Percentiles rank a stretch among this genome's conserved stretches.
phyloP scores from a whole-genome alignment of 768 basidiomycete species.

The Pisolithus albus region DNA sequence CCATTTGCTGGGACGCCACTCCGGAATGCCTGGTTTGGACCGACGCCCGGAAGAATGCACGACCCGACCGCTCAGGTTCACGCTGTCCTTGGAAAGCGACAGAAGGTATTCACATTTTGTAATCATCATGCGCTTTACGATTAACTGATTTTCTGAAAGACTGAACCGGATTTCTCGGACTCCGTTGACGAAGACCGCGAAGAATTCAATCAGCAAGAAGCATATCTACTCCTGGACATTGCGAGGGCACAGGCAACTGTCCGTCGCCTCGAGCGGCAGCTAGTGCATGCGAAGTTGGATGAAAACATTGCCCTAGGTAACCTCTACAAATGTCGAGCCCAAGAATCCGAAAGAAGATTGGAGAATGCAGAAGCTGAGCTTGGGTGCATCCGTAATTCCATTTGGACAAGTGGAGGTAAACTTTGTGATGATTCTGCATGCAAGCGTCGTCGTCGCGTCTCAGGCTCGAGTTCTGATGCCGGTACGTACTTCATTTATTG shows the following conservation, averaged over 20 bases:
- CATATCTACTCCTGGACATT: not conserved
- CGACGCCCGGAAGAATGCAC: too few relatives aligned
- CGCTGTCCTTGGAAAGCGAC: too few relatives aligned
- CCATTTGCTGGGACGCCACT: too few relatives aligned
- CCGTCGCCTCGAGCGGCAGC: not conserved
- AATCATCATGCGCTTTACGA: too few relatives aligned
- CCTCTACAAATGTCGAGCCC: not conserved
- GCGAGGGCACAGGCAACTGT: not conserved
- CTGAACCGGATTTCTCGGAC: not conserved
- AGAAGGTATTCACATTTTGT: too few relatives aligned
- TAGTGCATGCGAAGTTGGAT: not conserved
- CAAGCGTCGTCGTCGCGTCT: not conserved
- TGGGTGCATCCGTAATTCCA: not conserved
- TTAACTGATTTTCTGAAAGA: too few relatives aligned
- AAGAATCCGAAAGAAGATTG: not conserved
- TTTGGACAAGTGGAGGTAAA: not conserved
- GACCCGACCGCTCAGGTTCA: too few relatives aligned
- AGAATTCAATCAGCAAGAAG: not conserved
- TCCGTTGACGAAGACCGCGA: slow-evolving; percentile 20
- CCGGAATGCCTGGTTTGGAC: too few relatives aligned
- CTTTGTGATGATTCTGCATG: not conserved
- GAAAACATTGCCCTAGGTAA: not conserved
- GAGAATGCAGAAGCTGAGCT: not conserved
- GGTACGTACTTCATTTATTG: not conserved
- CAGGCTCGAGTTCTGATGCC: not conserved